Base-by-base conservation (phyloP, 257 asterid genomes). In the Petunia axillaris region DNA sequence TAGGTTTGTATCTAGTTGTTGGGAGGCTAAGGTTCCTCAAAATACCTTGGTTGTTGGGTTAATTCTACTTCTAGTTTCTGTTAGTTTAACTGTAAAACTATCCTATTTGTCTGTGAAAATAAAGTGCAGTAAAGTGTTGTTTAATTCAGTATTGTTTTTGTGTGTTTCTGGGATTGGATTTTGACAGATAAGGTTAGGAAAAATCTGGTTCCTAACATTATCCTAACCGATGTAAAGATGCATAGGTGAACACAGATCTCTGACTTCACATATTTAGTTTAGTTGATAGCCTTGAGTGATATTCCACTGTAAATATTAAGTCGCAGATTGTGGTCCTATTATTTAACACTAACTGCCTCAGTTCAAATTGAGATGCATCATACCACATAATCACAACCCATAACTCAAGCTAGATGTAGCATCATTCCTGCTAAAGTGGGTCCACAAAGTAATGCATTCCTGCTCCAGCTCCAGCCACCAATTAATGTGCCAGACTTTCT, bases 401-500 rank as follows among this genome's bases (percentile, higher is more conserved):
- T 25, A 70, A 9, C 38, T 70, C 43, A 70, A 70, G 59, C 77
- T 41, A 70, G 58, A 70, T 44, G 77, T 16, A 70, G 77, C 16
- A 68, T 68, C 36, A 44, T 70, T 70, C 59, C 59, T 46, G 58
- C 77, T 70, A 70, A 70, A 46, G 59, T 9, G 43, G 77, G 43
- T 70, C 77, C 59, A 70, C 58, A 70, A 67, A 70, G 59, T 46
- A 16, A 46, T 2, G 77, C 59, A 70, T 70, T 46, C 5, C 25
- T 46, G 57, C 40, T 46, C 77, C 77, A 70, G 57, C 40, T 46
- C 77, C 77, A 70, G 25, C 59, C 59, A 70, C 59, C 43, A 70
- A 70, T 10, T 70, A 25, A 70, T 46, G 77, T 46, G 77, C 46
- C 25, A 70, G 46, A 70, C 59, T 16, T 70, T 48, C 44, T 46